Evolutionary conservation across 495 filamentous ascomycete genomes (phyloP).

Genomic region (Trichocladium uniseriatum): DNA sequence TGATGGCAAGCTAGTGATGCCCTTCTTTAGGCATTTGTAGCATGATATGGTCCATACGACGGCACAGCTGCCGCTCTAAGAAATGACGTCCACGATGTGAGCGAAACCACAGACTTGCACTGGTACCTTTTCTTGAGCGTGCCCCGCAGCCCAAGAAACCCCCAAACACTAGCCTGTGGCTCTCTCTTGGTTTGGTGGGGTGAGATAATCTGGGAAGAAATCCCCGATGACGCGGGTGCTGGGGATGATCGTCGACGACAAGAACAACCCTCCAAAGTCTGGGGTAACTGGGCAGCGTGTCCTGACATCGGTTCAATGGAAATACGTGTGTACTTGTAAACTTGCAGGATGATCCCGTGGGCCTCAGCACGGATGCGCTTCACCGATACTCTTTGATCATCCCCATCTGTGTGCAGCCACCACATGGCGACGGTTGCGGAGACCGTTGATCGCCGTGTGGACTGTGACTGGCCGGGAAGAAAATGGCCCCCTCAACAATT

Average conservation of each 20-base stretch:
- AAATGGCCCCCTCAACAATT: no score
- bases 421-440: background rate
- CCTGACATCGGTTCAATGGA: constrained; percentile 8
- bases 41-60: no score
- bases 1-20: no score
- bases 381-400: background rate
- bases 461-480: no score
- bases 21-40: no score
- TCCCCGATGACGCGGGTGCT: background rate
- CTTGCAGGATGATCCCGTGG: background rate
- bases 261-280: background rate
- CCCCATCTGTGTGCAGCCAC: background rate
- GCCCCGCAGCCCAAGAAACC: background rate
- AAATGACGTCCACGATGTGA: background rate
- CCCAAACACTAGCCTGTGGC: background rate
- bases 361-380: background rate
- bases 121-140: background rate
- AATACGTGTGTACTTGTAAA: background rate
- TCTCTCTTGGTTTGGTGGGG: no score
- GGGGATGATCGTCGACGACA: background rate
- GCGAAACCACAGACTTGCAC: no score
- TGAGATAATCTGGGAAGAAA: no score
- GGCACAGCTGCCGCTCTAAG: background rate
- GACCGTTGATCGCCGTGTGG: background rate
- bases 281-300: background rate